Evolutionary conservation across 805 yeast species (phyloP).

Genomic region (Candida mattraensis): DNA sequence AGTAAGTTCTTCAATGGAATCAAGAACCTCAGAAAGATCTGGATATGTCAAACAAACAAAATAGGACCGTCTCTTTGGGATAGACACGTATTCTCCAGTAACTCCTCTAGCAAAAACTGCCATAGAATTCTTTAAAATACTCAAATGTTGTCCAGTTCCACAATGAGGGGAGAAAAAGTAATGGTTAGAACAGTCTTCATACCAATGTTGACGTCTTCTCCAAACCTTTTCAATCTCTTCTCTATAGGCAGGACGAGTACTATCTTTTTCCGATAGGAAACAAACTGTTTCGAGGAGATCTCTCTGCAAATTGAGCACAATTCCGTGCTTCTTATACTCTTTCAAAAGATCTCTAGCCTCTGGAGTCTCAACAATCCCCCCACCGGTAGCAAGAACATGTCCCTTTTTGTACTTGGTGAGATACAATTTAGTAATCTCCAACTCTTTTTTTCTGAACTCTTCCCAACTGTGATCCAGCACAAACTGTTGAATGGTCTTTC

Average conservation of each 20-base stretch:
- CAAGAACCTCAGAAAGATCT: conserved; percentile 49
- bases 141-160: conserved; percentile 50
- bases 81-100: conserved; percentile 48
- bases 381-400: conserved; percentile 88
- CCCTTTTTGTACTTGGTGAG: conserved; percentile 43
- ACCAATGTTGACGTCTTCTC: conserved; percentile 77
- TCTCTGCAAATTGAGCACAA: conserved; percentile 89
- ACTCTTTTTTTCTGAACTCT: conserved; percentile 72
- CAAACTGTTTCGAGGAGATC: conserved; percentile 76
- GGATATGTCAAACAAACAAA: conserved; percentile 73
- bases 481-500: conserved; percentile 55
- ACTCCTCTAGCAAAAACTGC: conserved; percentile 56
- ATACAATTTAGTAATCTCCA: conserved; percentile 51
- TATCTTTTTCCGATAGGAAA: conserved; percentile 69
- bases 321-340: conserved; percentile 54
- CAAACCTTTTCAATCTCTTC: conserved; percentile 83
- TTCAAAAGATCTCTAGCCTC: conserved; percentile 66
- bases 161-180: conserved; percentile 79
- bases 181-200: conserved; percentile 75
- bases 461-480: conserved; percentile 80
- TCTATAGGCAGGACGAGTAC: conserved; percentile 82
- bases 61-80: conserved; percentile 55
- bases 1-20: conserved; percentile 50
- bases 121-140: conserved; percentile 58
- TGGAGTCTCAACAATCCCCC: conserved; percentile 85